phyloP scores from a whole-genome alignment of 306 rosid species.

The Dryas alaskensis region DNA sequence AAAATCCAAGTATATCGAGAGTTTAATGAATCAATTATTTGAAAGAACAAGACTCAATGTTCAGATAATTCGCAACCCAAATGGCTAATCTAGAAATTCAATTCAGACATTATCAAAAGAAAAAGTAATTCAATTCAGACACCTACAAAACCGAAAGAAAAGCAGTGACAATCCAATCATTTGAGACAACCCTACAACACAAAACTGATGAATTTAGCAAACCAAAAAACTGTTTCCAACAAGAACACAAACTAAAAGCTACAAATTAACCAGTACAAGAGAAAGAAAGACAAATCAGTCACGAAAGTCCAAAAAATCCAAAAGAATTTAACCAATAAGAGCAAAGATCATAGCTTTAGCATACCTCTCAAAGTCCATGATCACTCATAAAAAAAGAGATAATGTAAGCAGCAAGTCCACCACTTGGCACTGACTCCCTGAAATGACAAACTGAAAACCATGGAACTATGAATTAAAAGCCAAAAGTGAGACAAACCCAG shows the following conservation, averaged over 20 bases:
- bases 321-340: slow-evolving; percentile 6
- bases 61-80: background rate
- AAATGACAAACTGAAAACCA: slow-evolving; percentile 38
- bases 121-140: background rate
- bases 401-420: slow-evolving; percentile 52
- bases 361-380: slow-evolving; percentile 43
- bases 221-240: slow-evolving; percentile 3
- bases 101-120: no score
- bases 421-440: slow-evolving; percentile 40
- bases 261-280: background rate
- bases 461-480: slow-evolving; percentile 38
- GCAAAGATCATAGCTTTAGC: slow-evolving; percentile 4
- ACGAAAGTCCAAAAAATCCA: background rate
- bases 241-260: slow-evolving; percentile 25
- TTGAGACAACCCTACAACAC: slow-evolving; percentile 6
- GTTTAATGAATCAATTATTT: slow-evolving; percentile 4
- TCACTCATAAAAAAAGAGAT: slow-evolving; percentile 42
- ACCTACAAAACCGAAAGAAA: background rate
- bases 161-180: background rate
- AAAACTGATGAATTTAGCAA: slow-evolving; percentile 23
- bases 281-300: slow-evolving; percentile 5
- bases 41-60: slow-evolving; percentile 3
- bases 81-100: background rate
- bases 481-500: slow-evolving; percentile 40
- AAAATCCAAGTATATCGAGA: background rate